Evolutionary conservation across 306 rosid genomes (phyloP), one percentile per base, ranked within the genome.

Genomic region (Myrica gale): DNA sequence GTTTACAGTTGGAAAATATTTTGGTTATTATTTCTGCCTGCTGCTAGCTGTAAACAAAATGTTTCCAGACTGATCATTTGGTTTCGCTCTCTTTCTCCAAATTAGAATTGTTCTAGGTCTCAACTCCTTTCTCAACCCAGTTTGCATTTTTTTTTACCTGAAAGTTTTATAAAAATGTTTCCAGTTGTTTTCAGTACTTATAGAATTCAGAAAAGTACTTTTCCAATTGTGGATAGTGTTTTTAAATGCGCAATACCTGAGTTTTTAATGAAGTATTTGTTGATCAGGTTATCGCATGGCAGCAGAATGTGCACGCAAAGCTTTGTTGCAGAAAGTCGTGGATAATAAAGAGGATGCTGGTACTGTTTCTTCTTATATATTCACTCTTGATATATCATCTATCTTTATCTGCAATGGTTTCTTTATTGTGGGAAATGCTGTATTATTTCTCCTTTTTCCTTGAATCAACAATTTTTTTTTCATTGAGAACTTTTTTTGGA

Each of bases 211-310:
- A 32, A 32, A 32, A 32, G 37, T 32, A 32, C 37, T 32, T 2
- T 32, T 32, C 37, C 37, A 32, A 2, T 32, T 32, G 37, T 32
- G 3, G 0, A 32, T 32, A 32, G 3, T 32, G 37, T 32, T 32
- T 32, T 32, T 26, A 5, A 32, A 11, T 6, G 43, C 13, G 17
- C 50, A 67, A 70, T 23, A 47, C 52, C 39, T 17, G 23, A 7
- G 21, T 78, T 56, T 68, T 52, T 74, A 62, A 77, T 72, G 62
- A 70, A 23, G 20, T 61, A 19, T 68, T 48, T 87, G 47, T 52
- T 75, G 3, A 76, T 82, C 78, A 96, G 99, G 99, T 83, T 95
- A 85, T 78, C 92, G 96, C 58, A 95, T 95, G 99, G 99, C 98
- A 16, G 90, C 90, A 42, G 98, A 90, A 84, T 96, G 97, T 82